Evolutionary conservation across 1,284 basidiomycete species (phyloP).

Genomic region (Peniophora sp.): DNA sequence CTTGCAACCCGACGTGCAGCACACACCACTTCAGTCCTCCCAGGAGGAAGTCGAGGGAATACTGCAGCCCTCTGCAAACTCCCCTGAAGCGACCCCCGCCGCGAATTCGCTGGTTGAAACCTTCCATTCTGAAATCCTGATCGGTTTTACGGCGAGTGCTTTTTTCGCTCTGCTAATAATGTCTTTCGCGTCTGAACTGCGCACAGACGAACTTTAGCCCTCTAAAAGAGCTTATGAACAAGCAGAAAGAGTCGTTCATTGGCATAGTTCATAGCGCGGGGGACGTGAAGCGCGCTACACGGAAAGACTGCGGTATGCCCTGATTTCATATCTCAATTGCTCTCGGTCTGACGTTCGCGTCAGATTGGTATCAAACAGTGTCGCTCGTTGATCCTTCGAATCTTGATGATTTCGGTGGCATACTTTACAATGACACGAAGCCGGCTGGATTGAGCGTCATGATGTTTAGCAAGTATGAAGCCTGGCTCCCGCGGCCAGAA

Average conservation of each 20-base stretch:
- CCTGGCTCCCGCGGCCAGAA: slow-evolving; percentile 41
- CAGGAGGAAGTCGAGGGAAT: too few species aligned
- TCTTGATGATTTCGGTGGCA: slow-evolving; percentile 11
- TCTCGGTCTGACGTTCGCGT: background rate
- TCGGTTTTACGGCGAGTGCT: too few species aligned
- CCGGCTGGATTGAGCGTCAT: slow-evolving; percentile 33
- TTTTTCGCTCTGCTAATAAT: too few species aligned
- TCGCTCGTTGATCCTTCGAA: slow-evolving; percentile 38
- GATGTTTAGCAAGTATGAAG: slow-evolving; percentile 39
- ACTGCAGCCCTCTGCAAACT: too few species aligned
- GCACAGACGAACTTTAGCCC: slow-evolving; percentile 11
- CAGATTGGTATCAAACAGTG: slow-evolving; percentile 10
- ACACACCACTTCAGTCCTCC: too few species aligned
- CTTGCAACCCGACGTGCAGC: too few species aligned
- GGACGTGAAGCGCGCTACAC: slow-evolving; percentile 7
- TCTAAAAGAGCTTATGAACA: slow-evolving; percentile 7
- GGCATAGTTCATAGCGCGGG: slow-evolving; percentile 13
- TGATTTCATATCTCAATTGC: background rate
- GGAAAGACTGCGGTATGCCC: slow-evolving; percentile 10
- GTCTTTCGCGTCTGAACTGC: too few species aligned
- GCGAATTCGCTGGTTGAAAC: too few species aligned
- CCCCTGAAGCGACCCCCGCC: too few species aligned
- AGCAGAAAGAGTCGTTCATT: slow-evolving; percentile 12
- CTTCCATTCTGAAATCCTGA: too few species aligned
- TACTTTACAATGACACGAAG: slow-evolving; percentile 2